Evolutionary conservation across 306 rosid genomes (phyloP).

Genomic region (Prunus mira): DNA sequence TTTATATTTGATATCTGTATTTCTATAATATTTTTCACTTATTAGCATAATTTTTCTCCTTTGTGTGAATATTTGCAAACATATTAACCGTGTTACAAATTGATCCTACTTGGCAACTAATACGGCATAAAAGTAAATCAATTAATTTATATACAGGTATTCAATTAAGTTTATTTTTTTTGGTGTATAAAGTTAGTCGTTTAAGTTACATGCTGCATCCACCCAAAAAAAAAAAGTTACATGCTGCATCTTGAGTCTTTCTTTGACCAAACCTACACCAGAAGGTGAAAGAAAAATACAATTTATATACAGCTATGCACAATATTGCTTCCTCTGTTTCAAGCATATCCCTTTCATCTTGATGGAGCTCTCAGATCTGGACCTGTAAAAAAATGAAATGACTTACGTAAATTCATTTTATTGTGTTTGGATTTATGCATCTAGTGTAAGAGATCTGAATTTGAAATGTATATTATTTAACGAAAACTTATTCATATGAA

Average conservation of each 20-base stretch:
- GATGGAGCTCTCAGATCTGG: conserved; percentile 16
- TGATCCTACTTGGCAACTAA: too few relatives aligned
- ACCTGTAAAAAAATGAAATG: conserved; percentile 14
- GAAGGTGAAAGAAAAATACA: not conserved
- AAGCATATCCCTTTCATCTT: conserved; percentile 7
- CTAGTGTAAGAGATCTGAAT: not conserved
- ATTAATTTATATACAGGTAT: not conserved
- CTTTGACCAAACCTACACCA: conserved; percentile 5
- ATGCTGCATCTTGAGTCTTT: not conserved
- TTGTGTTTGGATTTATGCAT: not conserved
- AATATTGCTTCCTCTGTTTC: conserved; percentile 11
- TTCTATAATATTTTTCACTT: too few relatives aligned
- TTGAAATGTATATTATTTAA: not conserved
- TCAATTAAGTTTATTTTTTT: not conserved
- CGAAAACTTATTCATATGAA: too few relatives aligned
- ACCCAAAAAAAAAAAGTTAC: not conserved
- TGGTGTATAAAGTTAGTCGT: not conserved
- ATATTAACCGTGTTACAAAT: too few relatives aligned
- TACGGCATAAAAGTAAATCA: not conserved
- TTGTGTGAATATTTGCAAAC: too few relatives aligned
- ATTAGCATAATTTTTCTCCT: too few relatives aligned
- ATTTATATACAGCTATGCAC: conserved; percentile 10
- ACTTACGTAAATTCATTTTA: not conserved
- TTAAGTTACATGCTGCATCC: not conserved
- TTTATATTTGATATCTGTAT: too few relatives aligned